phyloP scores from a whole-genome alignment of 2,329 filamentous ascomycete species.

The Byssothecium circinans region DNA sequence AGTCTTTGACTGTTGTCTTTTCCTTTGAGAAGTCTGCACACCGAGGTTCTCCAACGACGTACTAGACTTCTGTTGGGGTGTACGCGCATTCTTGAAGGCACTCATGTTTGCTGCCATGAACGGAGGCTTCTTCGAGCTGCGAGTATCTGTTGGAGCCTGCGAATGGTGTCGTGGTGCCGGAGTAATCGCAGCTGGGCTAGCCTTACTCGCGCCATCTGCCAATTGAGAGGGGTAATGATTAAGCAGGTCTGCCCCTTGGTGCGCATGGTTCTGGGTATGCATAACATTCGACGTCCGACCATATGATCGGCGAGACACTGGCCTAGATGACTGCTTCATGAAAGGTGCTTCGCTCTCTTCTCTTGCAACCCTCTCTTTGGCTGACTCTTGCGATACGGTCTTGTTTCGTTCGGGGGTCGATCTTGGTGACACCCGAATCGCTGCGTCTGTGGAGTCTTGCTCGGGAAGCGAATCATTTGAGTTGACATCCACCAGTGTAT shows the following conservation, averaged over 20 bases:
- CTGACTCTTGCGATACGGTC: neutral
- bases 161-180: no score
- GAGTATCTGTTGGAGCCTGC: no score
- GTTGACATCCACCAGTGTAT: neutral
- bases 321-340: neutral
- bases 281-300: neutral
- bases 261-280: neutral
- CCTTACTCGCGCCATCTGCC: no score
- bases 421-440: conserved; percentile 12
- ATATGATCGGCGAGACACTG: neutral
- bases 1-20: no score
- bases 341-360: conserved; percentile 1
- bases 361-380: neutral
- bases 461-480: neutral
- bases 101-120: no score
- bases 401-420: conserved; percentile 8
- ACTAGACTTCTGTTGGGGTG: no score
- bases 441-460: conserved; percentile 2
- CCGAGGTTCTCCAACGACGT: no score
- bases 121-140: no score
- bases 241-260: neutral
- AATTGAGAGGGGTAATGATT: neutral
- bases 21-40: no score
- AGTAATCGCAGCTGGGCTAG: no score
- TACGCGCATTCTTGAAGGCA: no score